Percentiles rank a stretch among this genome's conserved stretches.
These are phyloP conservation scores for Barbarea vulgaris DNA, from an alignment of 345 rosid genomes.

Conservation along the genomic window DNA sequence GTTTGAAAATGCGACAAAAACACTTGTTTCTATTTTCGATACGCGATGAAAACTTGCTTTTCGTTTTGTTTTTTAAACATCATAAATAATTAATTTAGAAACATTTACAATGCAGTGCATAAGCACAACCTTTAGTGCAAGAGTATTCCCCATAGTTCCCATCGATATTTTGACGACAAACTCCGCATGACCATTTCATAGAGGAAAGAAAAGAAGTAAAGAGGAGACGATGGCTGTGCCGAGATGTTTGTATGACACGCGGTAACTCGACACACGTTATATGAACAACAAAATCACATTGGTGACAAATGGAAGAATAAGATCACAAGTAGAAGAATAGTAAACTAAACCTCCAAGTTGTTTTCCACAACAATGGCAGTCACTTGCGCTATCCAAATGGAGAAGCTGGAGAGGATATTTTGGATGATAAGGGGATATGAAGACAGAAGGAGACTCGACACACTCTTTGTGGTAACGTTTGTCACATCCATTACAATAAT, in stretches of 20 bases:
- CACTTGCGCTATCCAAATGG: accelerated
- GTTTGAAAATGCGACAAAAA: too few relatives aligned
- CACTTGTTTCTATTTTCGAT: too few relatives aligned
- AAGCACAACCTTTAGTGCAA: conserved; percentile 10
- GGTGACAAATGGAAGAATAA: background rate
- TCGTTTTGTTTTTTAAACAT: too few relatives aligned
- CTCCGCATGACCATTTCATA: too few relatives aligned
- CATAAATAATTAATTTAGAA: too few relatives aligned
- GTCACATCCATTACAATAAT: background rate
- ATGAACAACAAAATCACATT: background rate
- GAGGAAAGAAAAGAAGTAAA: background rate
- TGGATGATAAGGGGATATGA: background rate
- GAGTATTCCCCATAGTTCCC: conserved; percentile 1
- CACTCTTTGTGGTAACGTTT: background rate
- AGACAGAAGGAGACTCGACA: background rate
- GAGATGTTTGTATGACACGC: too few relatives aligned
- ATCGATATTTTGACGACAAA: background rate
- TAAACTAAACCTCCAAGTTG: background rate
- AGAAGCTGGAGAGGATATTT: background rate
- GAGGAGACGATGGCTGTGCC: background rate
- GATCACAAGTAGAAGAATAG: background rate
- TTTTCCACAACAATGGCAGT: background rate
- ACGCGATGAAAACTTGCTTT: too few relatives aligned
- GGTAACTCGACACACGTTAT: background rate
- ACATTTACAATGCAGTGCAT: conserved; percentile 14